These are phyloP conservation scores for Panicum hallii DNA, from an alignment of 202 grass and related monocot genomes.

Conservation along the genomic window DNA sequence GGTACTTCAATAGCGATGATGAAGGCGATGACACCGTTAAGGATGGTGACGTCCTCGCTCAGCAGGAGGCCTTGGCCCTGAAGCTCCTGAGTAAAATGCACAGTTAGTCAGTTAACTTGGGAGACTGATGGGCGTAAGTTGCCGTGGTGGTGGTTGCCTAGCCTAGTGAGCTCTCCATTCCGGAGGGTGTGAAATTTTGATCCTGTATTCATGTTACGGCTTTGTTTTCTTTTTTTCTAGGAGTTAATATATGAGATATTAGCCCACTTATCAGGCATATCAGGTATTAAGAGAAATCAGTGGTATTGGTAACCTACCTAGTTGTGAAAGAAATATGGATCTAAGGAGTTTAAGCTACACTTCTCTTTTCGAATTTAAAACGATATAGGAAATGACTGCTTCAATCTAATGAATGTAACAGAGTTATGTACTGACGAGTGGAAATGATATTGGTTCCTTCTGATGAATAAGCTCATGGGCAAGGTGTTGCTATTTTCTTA, in stretches of 20 bases:
- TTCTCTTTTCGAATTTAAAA: neutral
- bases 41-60: slow-evolving; percentile 47
- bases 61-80: slow-evolving; percentile 86
- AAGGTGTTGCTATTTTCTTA: neutral
- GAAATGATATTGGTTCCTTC: neutral
- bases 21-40: slow-evolving; percentile 39
- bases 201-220: neutral
- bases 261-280: slow-evolving; percentile 1
- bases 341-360: neutral
- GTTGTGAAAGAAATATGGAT: neutral
- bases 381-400: neutral
- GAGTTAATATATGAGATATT: neutral
- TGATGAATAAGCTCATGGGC: neutral
- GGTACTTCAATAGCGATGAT: slow-evolving; percentile 60
- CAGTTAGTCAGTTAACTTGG: slow-evolving; percentile 30
- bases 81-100: slow-evolving; percentile 82
- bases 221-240: neutral
- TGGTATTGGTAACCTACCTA: neutral
- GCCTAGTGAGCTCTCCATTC: neutral
- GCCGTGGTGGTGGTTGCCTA: neutral
- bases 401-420: neutral
- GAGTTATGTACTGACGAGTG: neutral
- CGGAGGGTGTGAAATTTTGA: slow-evolving; percentile 43
- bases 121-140: slow-evolving; percentile 3
- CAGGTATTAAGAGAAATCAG: neutral